Evolutionary conservation across 495 filamentous ascomycete species (phyloP).

Genomic region (Hypoxylon trugodes): DNA sequence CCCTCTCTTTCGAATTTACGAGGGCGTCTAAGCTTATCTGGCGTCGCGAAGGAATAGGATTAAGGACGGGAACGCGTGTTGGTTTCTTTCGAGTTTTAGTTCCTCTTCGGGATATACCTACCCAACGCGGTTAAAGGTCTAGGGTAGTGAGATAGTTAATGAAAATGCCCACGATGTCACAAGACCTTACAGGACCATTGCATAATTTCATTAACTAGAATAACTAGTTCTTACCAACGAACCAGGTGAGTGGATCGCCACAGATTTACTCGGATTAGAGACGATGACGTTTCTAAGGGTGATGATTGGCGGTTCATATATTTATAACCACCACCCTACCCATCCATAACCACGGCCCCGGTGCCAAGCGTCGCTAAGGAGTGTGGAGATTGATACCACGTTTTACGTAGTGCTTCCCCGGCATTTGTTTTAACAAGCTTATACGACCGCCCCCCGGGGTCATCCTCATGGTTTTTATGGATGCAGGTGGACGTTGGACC

Average conservation of each 20-base stretch:
- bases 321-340: conserved; percentile 31
- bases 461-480: neutral
- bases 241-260: conserved; percentile 41
- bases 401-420: conserved; percentile 38
- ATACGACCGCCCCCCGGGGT: conserved; percentile 29
- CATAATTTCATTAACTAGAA: conserved; percentile 5
- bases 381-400: conserved; percentile 33
- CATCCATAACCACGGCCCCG: conserved; percentile 37
- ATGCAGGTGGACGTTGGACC: too few relatives aligned
- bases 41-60: too few relatives aligned
- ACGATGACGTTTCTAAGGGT: conserved; percentile 25
- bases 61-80: neutral
- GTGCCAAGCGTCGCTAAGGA: conserved; percentile 33
- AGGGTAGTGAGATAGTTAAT: neutral
- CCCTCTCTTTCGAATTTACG: neutral
- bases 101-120: conserved; percentile 10
- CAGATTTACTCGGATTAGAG: conserved; percentile 12
- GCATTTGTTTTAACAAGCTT: conserved; percentile 30
- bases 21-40: neutral
- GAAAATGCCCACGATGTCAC: conserved; percentile 4
- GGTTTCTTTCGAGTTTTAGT: neutral
- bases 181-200: conserved; percentile 5
- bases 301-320: conserved; percentile 30
- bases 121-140: conserved; percentile 1
- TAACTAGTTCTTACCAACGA: conserved; percentile 5